Percentiles rank a stretch among this genome's conserved stretches.
Conservation (phyloP, 2,329 filamentous ascomycete genomes). For the Verruconis gallopava region DNA sequence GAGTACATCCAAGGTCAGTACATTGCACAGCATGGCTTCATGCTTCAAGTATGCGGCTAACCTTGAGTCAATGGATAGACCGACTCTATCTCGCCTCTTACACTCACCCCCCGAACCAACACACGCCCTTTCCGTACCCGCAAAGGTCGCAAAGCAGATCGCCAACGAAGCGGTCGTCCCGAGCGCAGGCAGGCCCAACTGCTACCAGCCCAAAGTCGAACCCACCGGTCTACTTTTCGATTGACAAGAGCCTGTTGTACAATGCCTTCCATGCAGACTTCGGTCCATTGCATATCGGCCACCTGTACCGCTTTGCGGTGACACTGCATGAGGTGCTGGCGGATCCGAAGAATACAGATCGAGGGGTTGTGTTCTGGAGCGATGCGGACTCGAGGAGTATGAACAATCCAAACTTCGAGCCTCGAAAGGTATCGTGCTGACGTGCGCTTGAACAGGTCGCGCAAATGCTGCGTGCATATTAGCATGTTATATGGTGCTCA, state of each 20-base stretch:
- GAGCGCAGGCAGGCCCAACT: constrained; percentile 46
- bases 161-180: constrained; percentile 62
- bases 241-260: constrained; percentile 86
- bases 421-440: too few species aligned
- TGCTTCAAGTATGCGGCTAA: not conserved
- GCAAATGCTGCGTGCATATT: constrained; percentile 90
- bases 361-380: constrained; percentile 93
- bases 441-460: constrained; percentile 43
- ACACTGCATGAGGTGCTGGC: constrained; percentile 91
- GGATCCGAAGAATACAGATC: constrained; percentile 77
- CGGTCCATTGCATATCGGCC: constrained; percentile 91
- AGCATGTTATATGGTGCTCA: constrained; percentile 96
- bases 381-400: constrained; percentile 78
- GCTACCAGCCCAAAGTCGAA: constrained; percentile 39
- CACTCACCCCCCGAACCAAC: constrained; percentile 62
- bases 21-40: not conserved
- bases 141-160: constrained; percentile 42
- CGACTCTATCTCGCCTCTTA: constrained; percentile 92
- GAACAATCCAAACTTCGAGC: too few species aligned
- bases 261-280: constrained; percentile 99
- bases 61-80: constrained; percentile 40
- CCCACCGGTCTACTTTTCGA: constrained; percentile 83
- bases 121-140: constrained; percentile 79
- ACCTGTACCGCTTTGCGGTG: constrained; percentile 91
- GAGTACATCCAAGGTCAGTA: constrained; percentile 86